Evolutionary conservation across 352 stramenopile genomes (phyloP).

Genomic region (Phytophthora europaea): DNA sequence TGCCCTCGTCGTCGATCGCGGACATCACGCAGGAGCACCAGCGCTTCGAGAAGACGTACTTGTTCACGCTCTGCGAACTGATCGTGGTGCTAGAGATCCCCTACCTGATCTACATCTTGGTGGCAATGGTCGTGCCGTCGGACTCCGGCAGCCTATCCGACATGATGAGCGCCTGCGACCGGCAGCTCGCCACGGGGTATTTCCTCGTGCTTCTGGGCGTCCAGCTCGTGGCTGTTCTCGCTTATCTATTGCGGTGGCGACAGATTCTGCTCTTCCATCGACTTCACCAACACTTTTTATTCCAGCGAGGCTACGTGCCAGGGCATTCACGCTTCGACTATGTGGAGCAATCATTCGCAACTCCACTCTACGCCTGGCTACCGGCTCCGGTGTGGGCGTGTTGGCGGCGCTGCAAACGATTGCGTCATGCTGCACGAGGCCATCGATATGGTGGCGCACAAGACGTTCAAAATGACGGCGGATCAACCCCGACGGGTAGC

Average conservation of each 20-base stretch:
- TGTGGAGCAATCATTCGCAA: constrained; percentile 59
- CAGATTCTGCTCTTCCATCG: constrained; percentile 86
- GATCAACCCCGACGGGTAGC: constrained; percentile 15
- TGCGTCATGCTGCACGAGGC: constrained; percentile 18
- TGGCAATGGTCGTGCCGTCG: constrained; percentile 55
- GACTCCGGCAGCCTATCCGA: constrained; percentile 48
- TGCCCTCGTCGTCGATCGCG: constrained; percentile 35
- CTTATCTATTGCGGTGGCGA: constrained; percentile 76
- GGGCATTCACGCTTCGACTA: constrained; percentile 75
- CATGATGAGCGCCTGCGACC: constrained; percentile 43
- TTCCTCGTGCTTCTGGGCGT: constrained; percentile 59
- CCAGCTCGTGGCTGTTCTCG: constrained; percentile 57
- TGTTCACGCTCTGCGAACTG: constrained; percentile 82
- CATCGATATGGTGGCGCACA: constrained; percentile 10
- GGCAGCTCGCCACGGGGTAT: constrained; percentile 35
- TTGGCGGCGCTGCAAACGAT: constrained; percentile 27
- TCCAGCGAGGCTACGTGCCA: constrained; percentile 69
- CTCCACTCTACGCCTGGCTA: constrained; percentile 54
- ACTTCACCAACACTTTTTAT: constrained; percentile 83
- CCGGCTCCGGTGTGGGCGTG: constrained; percentile 39
- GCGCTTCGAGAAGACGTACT: constrained; percentile 72
- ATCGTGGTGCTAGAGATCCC: constrained; percentile 84
- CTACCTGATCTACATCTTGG: constrained; percentile 69
- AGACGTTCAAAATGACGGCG: constrained; percentile 4
- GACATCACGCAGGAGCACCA: constrained; percentile 57